Conservation (phyloP, 2,329 filamentous ascomycete genomes). For the Xylaria sp. region DNA sequence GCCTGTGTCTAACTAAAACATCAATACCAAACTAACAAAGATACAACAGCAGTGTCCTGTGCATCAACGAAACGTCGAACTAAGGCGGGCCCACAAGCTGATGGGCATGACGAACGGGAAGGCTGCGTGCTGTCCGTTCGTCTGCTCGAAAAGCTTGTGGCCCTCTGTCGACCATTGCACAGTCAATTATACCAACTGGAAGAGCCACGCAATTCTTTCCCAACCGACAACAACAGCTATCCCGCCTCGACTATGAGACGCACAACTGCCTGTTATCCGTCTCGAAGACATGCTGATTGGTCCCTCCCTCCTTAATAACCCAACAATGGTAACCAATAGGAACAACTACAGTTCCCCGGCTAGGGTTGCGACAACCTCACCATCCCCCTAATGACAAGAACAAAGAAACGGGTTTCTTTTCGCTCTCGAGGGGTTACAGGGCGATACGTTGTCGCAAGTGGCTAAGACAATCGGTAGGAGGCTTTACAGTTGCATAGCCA, state of each 20-base stretch:
- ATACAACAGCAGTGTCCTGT: slow-evolving; percentile 11
- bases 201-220: slow-evolving; percentile 8
- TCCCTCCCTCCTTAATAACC: too few species aligned
- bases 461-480: not conserved
- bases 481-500: not conserved
- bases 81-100: slow-evolving; percentile 19
- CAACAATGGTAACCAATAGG: too few species aligned
- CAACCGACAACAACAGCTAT: not conserved
- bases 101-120: slow-evolving; percentile 15
- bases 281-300: not conserved
- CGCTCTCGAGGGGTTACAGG: not conserved
- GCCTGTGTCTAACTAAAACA: not conserved
- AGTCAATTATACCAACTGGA: slow-evolving; percentile 20
- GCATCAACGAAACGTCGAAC: slow-evolving; percentile 29
- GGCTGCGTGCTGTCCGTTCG: slow-evolving; percentile 20
- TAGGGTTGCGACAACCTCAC: too few species aligned
- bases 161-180: slow-evolving; percentile 10
- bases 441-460: not conserved
- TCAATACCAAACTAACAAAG: not conserved
- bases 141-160: not conserved
- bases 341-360: too few species aligned
- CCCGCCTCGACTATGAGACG: too few species aligned
- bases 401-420: not conserved
- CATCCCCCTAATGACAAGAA: not conserved
- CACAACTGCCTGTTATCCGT: not conserved